Evolutionary conservation across 1,284 basidiomycete species (phyloP).

Genomic region (Trametes versicolor): DNA sequence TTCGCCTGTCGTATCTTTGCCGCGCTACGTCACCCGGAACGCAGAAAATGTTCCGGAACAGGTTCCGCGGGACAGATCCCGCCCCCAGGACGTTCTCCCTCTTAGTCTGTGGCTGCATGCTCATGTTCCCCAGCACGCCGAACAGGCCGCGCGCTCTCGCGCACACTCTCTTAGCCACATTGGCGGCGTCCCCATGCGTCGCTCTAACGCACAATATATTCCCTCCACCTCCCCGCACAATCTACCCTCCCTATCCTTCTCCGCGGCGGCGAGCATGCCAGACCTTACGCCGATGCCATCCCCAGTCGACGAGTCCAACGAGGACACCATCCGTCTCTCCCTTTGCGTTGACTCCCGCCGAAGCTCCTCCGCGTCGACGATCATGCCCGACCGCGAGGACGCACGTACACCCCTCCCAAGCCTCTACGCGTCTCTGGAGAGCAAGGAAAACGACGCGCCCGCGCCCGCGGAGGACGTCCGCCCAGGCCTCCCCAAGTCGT

Average conservation of each 20-base stretch:
- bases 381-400: constrained; percentile 13
- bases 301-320: neutral
- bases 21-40: too few species aligned
- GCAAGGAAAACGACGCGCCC: constrained; percentile 6
- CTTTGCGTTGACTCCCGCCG: constrained; percentile 10
- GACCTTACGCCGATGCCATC: neutral
- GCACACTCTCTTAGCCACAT: neutral
- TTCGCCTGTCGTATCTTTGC: too few species aligned
- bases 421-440: constrained; percentile 1
- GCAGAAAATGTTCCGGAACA: too few species aligned
- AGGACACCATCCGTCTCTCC: constrained; percentile 13
- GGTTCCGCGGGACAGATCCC: too few species aligned
- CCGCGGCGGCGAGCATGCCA: neutral
- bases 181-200: constrained; percentile 5
- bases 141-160: constrained; percentile 14
- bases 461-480: neutral
- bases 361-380: constrained; percentile 8
- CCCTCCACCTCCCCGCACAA: neutral
- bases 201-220: neutral
- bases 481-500: constrained; percentile 8
- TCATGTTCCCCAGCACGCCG: constrained; percentile 10
- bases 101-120: neutral
- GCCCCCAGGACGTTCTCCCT: too few species aligned
- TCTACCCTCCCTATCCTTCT: neutral
- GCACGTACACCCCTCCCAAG: constrained; percentile 9